Base-by-base conservation (phyloP, 2,329 filamentous ascomycete genomes). In the Penicillium griseofulvum region DNA sequence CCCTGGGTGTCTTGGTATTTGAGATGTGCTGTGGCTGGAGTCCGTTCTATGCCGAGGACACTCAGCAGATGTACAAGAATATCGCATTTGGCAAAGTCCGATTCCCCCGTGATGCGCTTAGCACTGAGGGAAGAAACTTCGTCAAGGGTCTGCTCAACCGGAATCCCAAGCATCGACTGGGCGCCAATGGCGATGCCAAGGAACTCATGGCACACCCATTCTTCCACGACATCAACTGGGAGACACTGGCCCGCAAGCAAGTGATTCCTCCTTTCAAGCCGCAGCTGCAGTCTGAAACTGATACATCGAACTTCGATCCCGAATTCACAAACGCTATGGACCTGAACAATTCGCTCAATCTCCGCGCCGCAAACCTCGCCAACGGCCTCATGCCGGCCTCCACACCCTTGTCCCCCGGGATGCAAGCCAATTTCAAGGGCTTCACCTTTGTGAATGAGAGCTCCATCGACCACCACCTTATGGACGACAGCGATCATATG, bases 21-120 rank as follows among this genome's bases (percentile, higher is more conserved):
- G 94, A 99, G 75, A 99, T 99, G 94, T 99, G 94, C 79, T 99
- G 94, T 68, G 94, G 94, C 33, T 99, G 94, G 94, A 97, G 91
- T 68, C 94, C 94, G 0, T 99, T 99, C 77, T 99, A 97, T 67
- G 94, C 94, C 54, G 94, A 99, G 70, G 94, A 99, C 70, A 99
- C 94, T 0, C 94, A 99, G 75, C 94, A 99, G 74, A 99, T 99
- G 94, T 99, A 99, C 81, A 99, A 99, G 81, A 99, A 99, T 78
- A 99, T 99, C 71, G 94, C 94, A 0, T 99, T 99, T 70, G 94
- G 94, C 71, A 99, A 99, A 73, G 94, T 99, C 55, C 84, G 94
- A 58, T 99, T 99, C 74, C 94, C 94, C 8, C 85, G 92, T 62
- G 94, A 99, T 73, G 96, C 94, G 1, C 80, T 99, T 31, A 97